Conservation (phyloP, 2,329 filamentous ascomycete genomes). For the Colletotrichum salicis region DNA sequence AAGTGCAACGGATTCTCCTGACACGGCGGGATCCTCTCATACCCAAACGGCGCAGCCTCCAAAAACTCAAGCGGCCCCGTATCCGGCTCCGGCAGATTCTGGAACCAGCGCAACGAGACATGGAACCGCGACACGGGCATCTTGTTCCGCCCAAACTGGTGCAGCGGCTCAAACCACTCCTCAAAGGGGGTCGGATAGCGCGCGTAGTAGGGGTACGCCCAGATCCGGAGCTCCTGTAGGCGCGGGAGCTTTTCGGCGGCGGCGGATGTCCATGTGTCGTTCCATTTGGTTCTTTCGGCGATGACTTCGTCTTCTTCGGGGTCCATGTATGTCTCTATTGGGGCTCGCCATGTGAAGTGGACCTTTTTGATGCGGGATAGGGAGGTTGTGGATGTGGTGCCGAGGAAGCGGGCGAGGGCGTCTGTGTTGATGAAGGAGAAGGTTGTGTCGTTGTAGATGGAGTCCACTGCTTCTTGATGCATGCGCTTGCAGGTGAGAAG, state of each 20-base stretch:
- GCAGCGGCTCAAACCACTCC: constrained; percentile 24
- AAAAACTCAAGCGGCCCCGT: constrained; percentile 17
- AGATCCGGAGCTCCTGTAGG: constrained; percentile 16
- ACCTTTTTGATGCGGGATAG: constrained; percentile 5
- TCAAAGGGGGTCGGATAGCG: constrained; percentile 28
- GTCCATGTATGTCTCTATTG: constrained; percentile 25
- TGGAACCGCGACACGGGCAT: background rate
- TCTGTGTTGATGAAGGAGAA: constrained; percentile 36
- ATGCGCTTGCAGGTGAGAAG: constrained; percentile 31
- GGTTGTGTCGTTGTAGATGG: constrained; percentile 20
- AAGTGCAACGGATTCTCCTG: constrained; percentile 21
- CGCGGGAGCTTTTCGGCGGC: background rate
- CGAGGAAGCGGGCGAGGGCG: constrained; percentile 10
- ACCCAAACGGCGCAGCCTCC: constrained; percentile 22
- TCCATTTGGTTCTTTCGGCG: constrained; percentile 6
- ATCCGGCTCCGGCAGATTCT: constrained; percentile 4
- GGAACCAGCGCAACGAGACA: constrained; percentile 22
- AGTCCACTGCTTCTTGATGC: constrained; percentile 23
- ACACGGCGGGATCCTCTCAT: constrained; percentile 12
- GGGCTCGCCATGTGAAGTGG: constrained; percentile 17
- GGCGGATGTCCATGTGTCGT: constrained; percentile 1
- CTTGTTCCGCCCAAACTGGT: constrained; percentile 3
- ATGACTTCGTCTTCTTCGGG: constrained; percentile 6
- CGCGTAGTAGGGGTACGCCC: constrained; percentile 24
- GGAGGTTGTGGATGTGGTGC: background rate